Conservation (phyloP, 441 rosid species). For the Kokia cookei region DNA sequence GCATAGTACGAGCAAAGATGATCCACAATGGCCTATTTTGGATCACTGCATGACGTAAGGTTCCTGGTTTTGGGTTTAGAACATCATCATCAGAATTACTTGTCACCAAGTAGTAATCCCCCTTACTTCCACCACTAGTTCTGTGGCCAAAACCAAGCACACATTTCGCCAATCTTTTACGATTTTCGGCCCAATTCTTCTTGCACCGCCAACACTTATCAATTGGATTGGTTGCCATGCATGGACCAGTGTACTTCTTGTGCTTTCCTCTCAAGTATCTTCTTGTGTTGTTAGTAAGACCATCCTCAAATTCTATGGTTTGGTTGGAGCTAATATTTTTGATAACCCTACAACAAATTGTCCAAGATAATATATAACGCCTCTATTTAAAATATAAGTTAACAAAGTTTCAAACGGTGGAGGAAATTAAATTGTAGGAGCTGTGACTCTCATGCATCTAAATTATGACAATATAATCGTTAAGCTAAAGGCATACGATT, state of each 20-base stretch:
- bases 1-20: too few species aligned
- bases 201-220: too few species aligned
- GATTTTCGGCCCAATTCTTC: slow-evolving; percentile 32
- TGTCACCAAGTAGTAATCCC: slow-evolving; percentile 37
- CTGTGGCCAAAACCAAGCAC: slow-evolving; percentile 44
- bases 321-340: not conserved
- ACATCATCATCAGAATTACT: not conserved
- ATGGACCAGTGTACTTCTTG: slow-evolving; percentile 19
- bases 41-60: too few species aligned
- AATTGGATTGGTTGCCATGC: too few species aligned
- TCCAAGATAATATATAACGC: not conserved
- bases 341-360: not conserved
- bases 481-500: too few species aligned
- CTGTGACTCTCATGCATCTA: too few species aligned
- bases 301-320: not conserved
- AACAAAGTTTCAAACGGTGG: too few species aligned
- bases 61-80: too few species aligned
- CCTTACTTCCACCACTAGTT: slow-evolving; percentile 39
- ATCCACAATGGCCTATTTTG: too few species aligned
- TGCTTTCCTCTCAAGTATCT: slow-evolving; percentile 13
- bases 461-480: too few species aligned
- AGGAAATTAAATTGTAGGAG: too few species aligned
- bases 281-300: slow-evolving; percentile 18
- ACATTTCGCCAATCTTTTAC: slow-evolving; percentile 35
- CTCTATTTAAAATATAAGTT: not conserved